Evolutionary conservation across 2,329 filamentous ascomycete genomes (phyloP), one percentile per base, ranked within the genome.

Genomic region (Graphium sp.): DNA sequence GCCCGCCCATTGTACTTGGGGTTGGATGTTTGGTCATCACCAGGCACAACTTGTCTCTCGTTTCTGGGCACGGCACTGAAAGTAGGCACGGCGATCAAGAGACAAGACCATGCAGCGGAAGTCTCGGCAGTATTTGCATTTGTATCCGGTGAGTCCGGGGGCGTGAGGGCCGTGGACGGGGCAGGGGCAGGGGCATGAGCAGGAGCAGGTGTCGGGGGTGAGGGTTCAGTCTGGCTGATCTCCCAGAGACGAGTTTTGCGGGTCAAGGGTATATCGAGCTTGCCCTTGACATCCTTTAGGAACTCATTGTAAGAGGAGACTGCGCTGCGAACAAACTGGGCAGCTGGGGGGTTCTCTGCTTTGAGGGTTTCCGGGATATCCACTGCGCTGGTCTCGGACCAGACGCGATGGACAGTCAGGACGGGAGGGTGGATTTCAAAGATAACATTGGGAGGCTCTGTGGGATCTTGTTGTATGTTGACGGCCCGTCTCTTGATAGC

Each of bases 381-480:
- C 14, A 70, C 51, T 2, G 67, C 64, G 37, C 62, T 73, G 29
- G 61, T 53, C 12, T 64, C 56, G 3, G 68, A 68, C 47, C 74
- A 75, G 2, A 95, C 59, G 39, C 87, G 83, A 44, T 92, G 73
- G 34, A 95, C 62, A 2, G 74, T 82, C 47, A 94, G 81, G 24
- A 93, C 62, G 1, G 82, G 83, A 5, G 85, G 89, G 42, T 84
- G 72, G 22, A 83, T 60, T 52, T 95, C 89, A 47, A 78, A 92
- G 41, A 78, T 60, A 26, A 93, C 20, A 37, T 92, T 82, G 22
- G 69, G 56, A 4, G 54, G 42, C 11, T 53, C 52, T n/a, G 53
- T 44, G 3, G 62, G 62, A 22, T 68, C 63, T 2, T 61, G 57
- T 6, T 73, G 65, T 16, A 77, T 84, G 48, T 93, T 78, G 49